A percentile compares a stretch with the other conserved stretches of the same genome.
These are phyloP conservation scores for Mycena floridula DNA, from an alignment of 768 basidiomycete genomes.

Conservation along the genomic window DNA sequence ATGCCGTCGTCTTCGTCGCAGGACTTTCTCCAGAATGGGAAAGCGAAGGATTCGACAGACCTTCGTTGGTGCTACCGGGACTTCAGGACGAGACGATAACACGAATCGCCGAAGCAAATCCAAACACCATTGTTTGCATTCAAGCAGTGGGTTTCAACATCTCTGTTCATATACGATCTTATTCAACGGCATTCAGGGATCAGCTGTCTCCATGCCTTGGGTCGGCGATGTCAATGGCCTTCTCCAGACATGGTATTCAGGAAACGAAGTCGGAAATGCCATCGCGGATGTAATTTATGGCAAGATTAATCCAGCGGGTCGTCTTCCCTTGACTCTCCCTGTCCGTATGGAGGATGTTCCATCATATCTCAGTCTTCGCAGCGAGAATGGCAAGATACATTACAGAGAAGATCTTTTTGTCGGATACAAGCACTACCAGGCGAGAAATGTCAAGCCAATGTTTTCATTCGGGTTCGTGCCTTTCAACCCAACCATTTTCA, in stretches of 20 bases:
- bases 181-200: slow-evolving; percentile 38
- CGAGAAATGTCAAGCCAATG: slow-evolving; percentile 43
- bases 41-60: slow-evolving; percentile 69
- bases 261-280: slow-evolving; percentile 61
- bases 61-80: slow-evolving; percentile 53
- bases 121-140: slow-evolving; percentile 51
- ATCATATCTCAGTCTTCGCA: slow-evolving; percentile 48
- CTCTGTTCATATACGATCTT: neutral
- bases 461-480: slow-evolving; percentile 60
- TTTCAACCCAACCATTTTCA: slow-evolving; percentile 2
- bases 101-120: slow-evolving; percentile 46
- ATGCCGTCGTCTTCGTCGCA: slow-evolving; percentile 52
- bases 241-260: slow-evolving; percentile 60
- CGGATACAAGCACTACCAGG: slow-evolving; percentile 66
- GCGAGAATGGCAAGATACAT: slow-evolving; percentile 52
- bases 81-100: slow-evolving; percentile 53
- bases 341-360: slow-evolving; percentile 55
- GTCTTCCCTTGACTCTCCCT: slow-evolving; percentile 58
- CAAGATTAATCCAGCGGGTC: slow-evolving; percentile 52
- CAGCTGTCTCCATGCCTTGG: slow-evolving; percentile 76
- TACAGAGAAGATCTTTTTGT: slow-evolving; percentile 62
- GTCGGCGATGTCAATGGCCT: slow-evolving; percentile 44
- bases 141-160: slow-evolving; percentile 49
- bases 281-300: slow-evolving; percentile 64
- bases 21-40: slow-evolving; percentile 72